Evolutionary conservation across 768 basidiomycete species (phyloP), one percentile per base, ranked within the genome.

Genomic region (Pulveroboletus sp.): DNA sequence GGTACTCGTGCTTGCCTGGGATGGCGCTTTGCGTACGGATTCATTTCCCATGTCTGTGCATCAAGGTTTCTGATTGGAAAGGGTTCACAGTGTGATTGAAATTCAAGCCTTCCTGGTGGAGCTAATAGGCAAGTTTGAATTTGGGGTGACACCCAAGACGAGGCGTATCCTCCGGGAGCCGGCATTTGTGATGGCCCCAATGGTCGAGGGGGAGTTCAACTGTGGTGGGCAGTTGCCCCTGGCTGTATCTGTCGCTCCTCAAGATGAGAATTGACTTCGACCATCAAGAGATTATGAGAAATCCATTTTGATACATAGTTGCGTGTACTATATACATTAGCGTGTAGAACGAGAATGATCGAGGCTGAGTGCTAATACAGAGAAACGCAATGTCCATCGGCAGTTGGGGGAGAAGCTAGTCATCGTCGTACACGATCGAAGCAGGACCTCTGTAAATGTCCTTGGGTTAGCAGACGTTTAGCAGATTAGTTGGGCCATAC

Each of bases 381-480:
- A 9, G 27, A 29, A 29, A 29, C 27, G 12, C 8, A 9, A 29
- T 29, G 27, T 11, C 12, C 27, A 29, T 29, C 27, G 12, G 8
- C 27, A 29, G 2, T 29, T 29, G 27, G 27, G 8, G 27, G 8
- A 29, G 27, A 2, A 29, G 8, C 27, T 29, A 29, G 27, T 29
- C 27, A 12, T 45, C 36, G 6, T 45, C 45, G 14, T 45, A 45
- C 36, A 45, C 45, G 27, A 45, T 45, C 25, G 45, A 38, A 11
- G 45, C 45, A 3, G 45, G 45, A 21, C 45, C 23, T 21, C 45
- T 45, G 23, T 35, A 31, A 16, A 8, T 17, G 19, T 19, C 21
- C 16, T 29, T 16, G 31, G 9, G 23, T 45, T 29, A 38, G 33
- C 4, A 44, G 10, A 24, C 27, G 23, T 11, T 1, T 8, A 14